Base-by-base conservation (phyloP, 2,329 filamentous ascomycete genomes). In the Aspergillus costaricaensis region DNA sequence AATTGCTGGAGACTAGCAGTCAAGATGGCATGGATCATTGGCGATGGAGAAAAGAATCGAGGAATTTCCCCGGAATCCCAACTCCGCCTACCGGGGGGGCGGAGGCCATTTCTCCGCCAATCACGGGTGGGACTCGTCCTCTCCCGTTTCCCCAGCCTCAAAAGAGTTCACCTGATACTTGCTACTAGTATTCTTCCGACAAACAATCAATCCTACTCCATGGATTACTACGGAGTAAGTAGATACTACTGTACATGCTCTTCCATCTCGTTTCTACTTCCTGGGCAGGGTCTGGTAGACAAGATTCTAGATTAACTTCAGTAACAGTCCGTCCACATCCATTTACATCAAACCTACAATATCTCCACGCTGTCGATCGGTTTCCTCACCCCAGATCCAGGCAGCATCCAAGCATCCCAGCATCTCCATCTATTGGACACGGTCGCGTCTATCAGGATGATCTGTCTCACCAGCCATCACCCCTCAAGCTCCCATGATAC, bases 101-200 rank as follows among this genome's bases (percentile, higher is more conserved):
- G 71, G 70, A 62, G 59, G 56, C 53, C 47, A 65, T 73, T 75
- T 68, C 67, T 75, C 72, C 72, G 69, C 72, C 72, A 75, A 75
- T 75, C 62, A 72, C 6, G 17, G 19, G 25, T 27, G 39, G 17
- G 25, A 15, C 19, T 44, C n/a, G 14, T 38, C 39, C 12, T 30
- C 6, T 6, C 52, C 25, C 32, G 4, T 14, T 17, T 36, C 30
- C 25, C 47, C 23, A 27, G 47, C 47, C 47, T 49, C 23, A 32
- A 25, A 19, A n/a, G 27, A 30, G 27, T 12, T 30, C 27, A 30
- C 27, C 27, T 36, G 32, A 36, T 36, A 5, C 5, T 36, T 36
- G 10, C 10, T 27, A 8, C 10, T 27, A 8, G 25, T 36, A 36
- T 14, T 36, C 32, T 36, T 36, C 32, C 32, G 32, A 14, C 32